Percentiles rank a stretch among this genome's conserved stretches.
phyloP scores from a whole-genome alignment of 2,329 filamentous ascomycete species.

The Nothomitra cinnamomea region DNA sequence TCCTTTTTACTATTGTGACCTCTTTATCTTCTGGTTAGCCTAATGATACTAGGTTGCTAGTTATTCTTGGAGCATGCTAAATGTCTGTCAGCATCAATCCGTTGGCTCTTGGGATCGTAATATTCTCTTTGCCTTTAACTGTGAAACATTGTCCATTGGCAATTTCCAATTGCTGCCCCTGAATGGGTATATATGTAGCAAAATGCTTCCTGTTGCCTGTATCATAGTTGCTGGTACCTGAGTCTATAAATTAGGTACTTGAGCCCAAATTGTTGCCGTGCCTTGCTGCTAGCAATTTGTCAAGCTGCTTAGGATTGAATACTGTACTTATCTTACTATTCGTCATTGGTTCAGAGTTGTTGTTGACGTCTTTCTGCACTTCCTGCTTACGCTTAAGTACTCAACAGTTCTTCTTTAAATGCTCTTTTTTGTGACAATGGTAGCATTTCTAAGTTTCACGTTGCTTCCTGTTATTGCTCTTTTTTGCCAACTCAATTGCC shows the following conservation, averaged over 20 bases:
- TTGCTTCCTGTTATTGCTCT: background rate
- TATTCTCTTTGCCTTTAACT: background rate
- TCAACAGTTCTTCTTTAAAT: background rate
- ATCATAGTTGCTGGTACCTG: slow-evolving; percentile 1
- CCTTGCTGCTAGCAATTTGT: background rate
- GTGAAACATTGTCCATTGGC: background rate
- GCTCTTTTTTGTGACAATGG: background rate
- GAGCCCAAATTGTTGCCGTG: background rate
- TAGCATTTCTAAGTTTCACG: background rate
- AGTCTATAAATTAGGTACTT: background rate
- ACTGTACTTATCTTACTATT: background rate
- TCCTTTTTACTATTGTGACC: background rate
- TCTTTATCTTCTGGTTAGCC: background rate
- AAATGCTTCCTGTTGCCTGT: background rate
- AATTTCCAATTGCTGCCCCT: background rate
- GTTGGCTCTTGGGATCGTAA: background rate
- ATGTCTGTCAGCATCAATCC: background rate
- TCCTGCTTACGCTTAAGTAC: background rate
- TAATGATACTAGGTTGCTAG: background rate
- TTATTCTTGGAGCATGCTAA: background rate
- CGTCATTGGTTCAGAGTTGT: background rate
- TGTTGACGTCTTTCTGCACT: background rate
- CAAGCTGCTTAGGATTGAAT: background rate
- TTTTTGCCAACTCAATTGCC: background rate
- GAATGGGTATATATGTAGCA: background rate